A percentile compares a stretch with the other conserved stretches of the same genome.
Conservation (phyloP, 2,329 filamentous ascomycete genomes). For the Fusarium staphyleae region DNA sequence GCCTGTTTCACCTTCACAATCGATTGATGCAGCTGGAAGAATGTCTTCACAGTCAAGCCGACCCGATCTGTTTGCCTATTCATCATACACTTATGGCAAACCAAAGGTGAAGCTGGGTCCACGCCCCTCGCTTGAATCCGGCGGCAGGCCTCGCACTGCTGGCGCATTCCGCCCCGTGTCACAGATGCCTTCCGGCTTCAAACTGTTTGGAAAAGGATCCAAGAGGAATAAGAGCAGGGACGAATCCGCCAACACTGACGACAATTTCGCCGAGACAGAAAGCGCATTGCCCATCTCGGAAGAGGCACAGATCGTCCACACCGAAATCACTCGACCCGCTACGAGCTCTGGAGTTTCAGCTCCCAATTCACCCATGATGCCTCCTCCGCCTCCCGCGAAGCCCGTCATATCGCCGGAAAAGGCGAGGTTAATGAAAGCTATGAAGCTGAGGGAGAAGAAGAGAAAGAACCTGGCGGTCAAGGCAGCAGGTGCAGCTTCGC, state of each 20-base stretch:
- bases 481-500: constrained; percentile 29
- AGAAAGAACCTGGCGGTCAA: constrained; percentile 46
- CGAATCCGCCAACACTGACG: constrained; percentile 41
- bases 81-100: constrained; percentile 63
- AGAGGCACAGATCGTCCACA: constrained; percentile 36
- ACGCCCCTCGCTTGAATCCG: constrained; percentile 75
- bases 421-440: constrained; percentile 89
- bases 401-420: constrained; percentile 83
- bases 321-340: constrained; percentile 46
- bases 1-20: constrained; percentile 55
- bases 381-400: constrained; percentile 53
- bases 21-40: constrained; percentile 53
- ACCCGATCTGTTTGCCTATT: constrained; percentile 58
- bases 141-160: constrained; percentile 67
- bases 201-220: constrained; percentile 66
- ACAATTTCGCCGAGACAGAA: constrained; percentile 49
- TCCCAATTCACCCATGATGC: constrained; percentile 47
- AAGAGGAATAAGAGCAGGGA: constrained; percentile 54
- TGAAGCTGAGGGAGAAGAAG: constrained; percentile 88
- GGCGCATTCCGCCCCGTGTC: constrained; percentile 75
- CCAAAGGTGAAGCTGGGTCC: constrained; percentile 91
- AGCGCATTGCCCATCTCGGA: constrained; percentile 48
- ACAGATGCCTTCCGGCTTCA: constrained; percentile 81
- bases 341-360: constrained; percentile 56
- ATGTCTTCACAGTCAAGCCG: constrained; percentile 61